Evolutionary conservation across 148 eudicot species (phyloP), one percentile per base, ranked within the genome.

Genomic region (Rhododendron mucronatum): DNA sequence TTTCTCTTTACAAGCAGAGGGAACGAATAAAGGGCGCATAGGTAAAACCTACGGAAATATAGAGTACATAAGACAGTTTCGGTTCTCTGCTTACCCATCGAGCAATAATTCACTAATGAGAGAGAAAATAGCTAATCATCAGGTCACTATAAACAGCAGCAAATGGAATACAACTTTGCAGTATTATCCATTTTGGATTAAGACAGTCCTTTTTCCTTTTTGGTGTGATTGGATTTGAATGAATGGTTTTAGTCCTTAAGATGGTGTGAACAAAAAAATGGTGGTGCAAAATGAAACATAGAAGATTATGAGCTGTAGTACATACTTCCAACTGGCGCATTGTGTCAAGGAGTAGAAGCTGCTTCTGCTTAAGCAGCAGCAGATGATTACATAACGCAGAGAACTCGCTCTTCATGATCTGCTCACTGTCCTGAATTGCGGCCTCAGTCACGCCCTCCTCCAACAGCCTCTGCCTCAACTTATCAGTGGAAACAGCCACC

Each of bases 281-380:
- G 30, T 26, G 35, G 33, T 67, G 35, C 74, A 26, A 63, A 67
- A 67, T 23, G 74, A 67, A 67, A 67, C 78, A 12, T 33, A 73
- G 20, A 73, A 73, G 78, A 5, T 13, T 73, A 73, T 10, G 50
- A 77, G 23, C 4, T 77, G 28, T 51, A 5, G n/a, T 30, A 20
- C 48, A 12, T 94, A 95, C 98, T 96, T 95, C 98, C 87, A 95
- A 90, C 55, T 91, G 96, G 26, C 98, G 90, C 87, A 94, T 84
- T 4, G 92, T 90, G 88, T 95, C 98, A 51, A 88, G 86, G 28
- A 95, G 92, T 82, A 90, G 89, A 91, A 91, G 92, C 80, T 94
- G 94, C 88, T 94, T 93, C 91, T 95, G 96, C 91, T 92, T 93
- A 86, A 95, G 92, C 84, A 93, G 76, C 87, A 92, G 86, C 78